Conservation (phyloP, 805 yeast genomes). For the Metschnikowia lunata region DNA sequence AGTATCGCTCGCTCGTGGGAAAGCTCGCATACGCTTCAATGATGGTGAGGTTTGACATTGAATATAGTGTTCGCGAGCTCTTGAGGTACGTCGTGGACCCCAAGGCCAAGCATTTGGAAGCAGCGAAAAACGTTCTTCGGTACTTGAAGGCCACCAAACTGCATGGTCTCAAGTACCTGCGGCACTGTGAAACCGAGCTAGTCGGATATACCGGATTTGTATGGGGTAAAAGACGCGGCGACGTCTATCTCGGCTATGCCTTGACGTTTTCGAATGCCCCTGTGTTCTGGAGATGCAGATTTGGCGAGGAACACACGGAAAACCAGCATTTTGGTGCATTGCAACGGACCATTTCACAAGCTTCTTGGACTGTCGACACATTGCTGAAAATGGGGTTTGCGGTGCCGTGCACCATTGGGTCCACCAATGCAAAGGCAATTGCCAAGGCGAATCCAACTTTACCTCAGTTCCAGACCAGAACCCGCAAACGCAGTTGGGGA, state of each 20-base stretch:
- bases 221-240: background rate
- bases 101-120: conserved; percentile 1
- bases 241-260: background rate
- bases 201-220: background rate
- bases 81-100: background rate
- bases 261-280: background rate
- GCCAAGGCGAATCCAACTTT: background rate
- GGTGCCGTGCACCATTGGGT: background rate
- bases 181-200: background rate
- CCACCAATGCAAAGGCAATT: background rate
- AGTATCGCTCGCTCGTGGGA: conserved; percentile 1
- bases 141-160: conserved; percentile 3
- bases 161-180: background rate
- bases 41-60: conserved; percentile 3
- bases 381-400: background rate
- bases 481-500: background rate
- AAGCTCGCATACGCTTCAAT: conserved; percentile 1
- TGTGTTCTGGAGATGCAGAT: background rate
- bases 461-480: background rate
- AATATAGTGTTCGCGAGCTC: conserved; percentile 1
- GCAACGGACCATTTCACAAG: background rate
- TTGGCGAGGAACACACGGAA: background rate
- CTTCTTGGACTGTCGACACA: background rate
- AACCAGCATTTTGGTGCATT: background rate
- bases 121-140: conserved; percentile 2